A percentile compares a stretch with the other conserved stretches of the same genome.
phyloP scores from a whole-genome alignment of 1,284 basidiomycete genomes.

The Rugosomyces carneus region DNA sequence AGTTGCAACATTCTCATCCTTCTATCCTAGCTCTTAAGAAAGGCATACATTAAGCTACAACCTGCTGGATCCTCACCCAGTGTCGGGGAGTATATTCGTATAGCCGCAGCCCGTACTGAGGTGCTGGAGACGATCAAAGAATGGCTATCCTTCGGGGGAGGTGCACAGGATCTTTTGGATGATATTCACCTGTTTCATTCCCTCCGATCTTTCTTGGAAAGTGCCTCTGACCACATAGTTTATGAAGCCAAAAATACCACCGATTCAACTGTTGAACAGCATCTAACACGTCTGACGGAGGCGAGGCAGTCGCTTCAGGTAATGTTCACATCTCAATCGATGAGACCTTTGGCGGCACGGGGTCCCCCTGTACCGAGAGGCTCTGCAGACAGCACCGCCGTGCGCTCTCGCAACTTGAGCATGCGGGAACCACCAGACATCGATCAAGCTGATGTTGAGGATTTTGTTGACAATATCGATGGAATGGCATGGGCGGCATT shows the following conservation, averaged over 20 bases:
- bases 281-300: constrained; percentile 40
- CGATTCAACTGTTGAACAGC: constrained; percentile 38
- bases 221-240: constrained; percentile 37
- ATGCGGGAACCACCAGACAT: constrained; percentile 55
- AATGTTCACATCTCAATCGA: constrained; percentile 52
- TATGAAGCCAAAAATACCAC: constrained; percentile 33
- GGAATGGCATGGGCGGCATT: constrained; percentile 68
- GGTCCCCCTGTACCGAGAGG: constrained; percentile 21
- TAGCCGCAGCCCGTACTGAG: constrained; percentile 43
- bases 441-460: constrained; percentile 59
- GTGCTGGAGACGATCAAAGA: constrained; percentile 60
- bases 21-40: constrained; percentile 55
- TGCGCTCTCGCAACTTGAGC: constrained; percentile 37
- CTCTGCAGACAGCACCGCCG: constrained; percentile 17
- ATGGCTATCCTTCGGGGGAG: constrained; percentile 66
- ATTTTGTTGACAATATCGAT: constrained; percentile 68
- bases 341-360: constrained; percentile 46
- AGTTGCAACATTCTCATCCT: neutral
- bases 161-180: constrained; percentile 71
- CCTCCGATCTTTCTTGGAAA: constrained; percentile 53
- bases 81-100: constrained; percentile 35
- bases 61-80: constrained; percentile 31
- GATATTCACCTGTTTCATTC: constrained; percentile 55
- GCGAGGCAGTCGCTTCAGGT: constrained; percentile 36
- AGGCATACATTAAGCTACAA: constrained; percentile 56